Evolutionary conservation across 305 asterid species (phyloP).

Genomic region (Striga hermonthica): DNA sequence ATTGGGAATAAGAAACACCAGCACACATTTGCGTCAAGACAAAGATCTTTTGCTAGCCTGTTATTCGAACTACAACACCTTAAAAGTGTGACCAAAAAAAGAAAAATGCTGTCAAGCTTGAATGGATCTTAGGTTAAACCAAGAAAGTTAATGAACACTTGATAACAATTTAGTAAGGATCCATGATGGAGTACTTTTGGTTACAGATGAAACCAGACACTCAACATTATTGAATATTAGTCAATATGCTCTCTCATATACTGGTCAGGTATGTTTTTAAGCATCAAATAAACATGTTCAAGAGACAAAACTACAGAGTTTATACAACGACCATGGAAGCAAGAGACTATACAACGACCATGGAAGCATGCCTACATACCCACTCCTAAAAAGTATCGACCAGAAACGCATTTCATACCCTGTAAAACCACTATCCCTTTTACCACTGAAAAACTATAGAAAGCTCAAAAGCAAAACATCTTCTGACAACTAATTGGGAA

Average conservation of each 20-base stretch:
- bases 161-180: not conserved
- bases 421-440: not conserved
- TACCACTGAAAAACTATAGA: slow-evolving; percentile 3
- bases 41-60: not conserved
- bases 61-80: not conserved
- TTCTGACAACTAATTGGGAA: slow-evolving; percentile 1
- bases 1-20: not conserved
- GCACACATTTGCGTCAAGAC: not conserved
- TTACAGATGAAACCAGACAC: slow-evolving; percentile 5
- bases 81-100: not conserved
- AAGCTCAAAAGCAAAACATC: not conserved
- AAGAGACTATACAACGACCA: slow-evolving; percentile 9
- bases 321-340: slow-evolving; percentile 10
- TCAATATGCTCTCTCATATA: not conserved
- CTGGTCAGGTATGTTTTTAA: slow-evolving; percentile 5
- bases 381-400: slow-evolving; percentile 17
- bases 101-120: not conserved
- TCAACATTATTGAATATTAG: not conserved
- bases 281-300: not conserved
- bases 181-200: slow-evolving; percentile 4
- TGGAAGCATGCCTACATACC: slow-evolving; percentile 4
- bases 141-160: not conserved
- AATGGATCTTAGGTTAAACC: not conserved
- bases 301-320: not conserved
- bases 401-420: slow-evolving; percentile 5